Percentiles rank a stretch among this genome's conserved stretches.
These are phyloP conservation scores for Fusarium sp. DNA, from an alignment of 2,329 filamentous ascomycete genomes.

Conservation along the genomic window DNA sequence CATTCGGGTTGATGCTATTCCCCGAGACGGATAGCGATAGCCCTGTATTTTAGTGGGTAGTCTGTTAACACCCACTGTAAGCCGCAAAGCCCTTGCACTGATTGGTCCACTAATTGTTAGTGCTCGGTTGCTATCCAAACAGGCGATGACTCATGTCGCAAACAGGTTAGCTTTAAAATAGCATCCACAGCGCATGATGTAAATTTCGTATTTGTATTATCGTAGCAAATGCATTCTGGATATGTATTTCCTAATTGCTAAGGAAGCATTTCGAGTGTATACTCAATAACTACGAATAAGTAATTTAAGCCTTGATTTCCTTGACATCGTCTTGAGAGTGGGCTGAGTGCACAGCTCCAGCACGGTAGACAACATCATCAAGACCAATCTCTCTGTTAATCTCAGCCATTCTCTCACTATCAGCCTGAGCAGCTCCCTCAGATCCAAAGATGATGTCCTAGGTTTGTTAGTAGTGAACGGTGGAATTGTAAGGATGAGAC, in stretches of 20 bases:
- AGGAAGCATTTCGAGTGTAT: no score
- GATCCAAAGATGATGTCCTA: constrained; percentile 75
- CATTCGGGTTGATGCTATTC: not conserved
- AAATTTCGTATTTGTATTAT: not conserved
- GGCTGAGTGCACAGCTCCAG: not conserved
- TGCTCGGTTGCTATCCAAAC: no score
- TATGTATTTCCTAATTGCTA: not conserved
- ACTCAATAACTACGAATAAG: no score
- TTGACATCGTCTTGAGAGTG: not conserved
- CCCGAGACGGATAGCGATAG: not conserved
- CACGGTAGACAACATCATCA: not conserved
- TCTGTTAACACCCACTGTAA: not conserved
- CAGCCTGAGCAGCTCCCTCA: constrained; percentile 72
- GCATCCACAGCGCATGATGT: not conserved
- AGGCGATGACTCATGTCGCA: not conserved
- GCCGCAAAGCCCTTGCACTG: rapidly evolving
- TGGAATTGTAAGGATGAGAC: not conserved
- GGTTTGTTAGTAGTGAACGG: not conserved
- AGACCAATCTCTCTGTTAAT: constrained; percentile 78
- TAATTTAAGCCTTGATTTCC: not conserved
- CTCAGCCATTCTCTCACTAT: constrained; percentile 77
- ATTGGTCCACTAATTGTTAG: not conserved
- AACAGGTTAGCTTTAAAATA: not conserved
- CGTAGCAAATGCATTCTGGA: not conserved
- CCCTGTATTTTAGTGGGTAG: not conserved